A percentile compares a stretch with the other conserved stretches of the same genome.
These are phyloP conservation scores for Russula olivacea DNA, from an alignment of 768 basidiomycete species.

Conservation along the genomic window DNA sequence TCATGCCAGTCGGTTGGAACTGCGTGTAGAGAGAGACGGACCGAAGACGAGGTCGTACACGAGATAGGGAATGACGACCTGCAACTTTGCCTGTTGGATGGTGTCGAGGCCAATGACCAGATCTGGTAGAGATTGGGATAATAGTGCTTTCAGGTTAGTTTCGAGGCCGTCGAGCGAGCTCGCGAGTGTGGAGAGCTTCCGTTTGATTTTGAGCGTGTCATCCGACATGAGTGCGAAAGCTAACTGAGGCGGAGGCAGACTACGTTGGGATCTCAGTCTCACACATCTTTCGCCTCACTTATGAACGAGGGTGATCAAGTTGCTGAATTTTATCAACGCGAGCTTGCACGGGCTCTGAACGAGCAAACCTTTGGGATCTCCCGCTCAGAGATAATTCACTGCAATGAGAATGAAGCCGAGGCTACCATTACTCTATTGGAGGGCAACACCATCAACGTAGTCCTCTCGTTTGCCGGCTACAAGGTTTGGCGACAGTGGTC, in stretches of 20 bases:
- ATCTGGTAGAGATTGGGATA: conserved; percentile 63
- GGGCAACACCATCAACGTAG: conserved; percentile 12
- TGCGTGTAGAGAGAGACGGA: conserved; percentile 33
- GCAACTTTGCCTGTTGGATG: conserved; percentile 76
- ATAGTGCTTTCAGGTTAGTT: conserved; percentile 54
- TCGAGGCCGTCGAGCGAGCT: conserved; percentile 67
- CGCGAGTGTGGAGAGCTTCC: conserved; percentile 43
- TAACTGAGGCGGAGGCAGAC: too few relatives aligned
- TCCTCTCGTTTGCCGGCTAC: conserved; percentile 18
- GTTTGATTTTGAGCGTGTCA: conserved; percentile 34
- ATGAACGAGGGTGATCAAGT: conserved; percentile 1
- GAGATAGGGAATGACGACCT: conserved; percentile 73
- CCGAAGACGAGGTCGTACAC: conserved; percentile 84
- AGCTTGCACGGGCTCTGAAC: conserved; percentile 17
- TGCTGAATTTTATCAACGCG: conserved; percentile 17
- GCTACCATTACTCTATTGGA: conserved; percentile 19
- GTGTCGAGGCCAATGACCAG: conserved; percentile 57
- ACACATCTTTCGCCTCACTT: not conserved
- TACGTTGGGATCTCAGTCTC: not conserved
- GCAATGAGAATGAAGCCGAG: conserved; percentile 10
- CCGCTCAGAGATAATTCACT: not conserved
- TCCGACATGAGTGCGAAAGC: conserved; percentile 31
- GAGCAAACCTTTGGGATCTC: conserved; percentile 22
- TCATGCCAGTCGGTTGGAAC: not conserved
- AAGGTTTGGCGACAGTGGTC: conserved; percentile 9